Conservation (phyloP, 169 alveolate genomes). For the Cryptosporidium tyzzeri region DNA sequence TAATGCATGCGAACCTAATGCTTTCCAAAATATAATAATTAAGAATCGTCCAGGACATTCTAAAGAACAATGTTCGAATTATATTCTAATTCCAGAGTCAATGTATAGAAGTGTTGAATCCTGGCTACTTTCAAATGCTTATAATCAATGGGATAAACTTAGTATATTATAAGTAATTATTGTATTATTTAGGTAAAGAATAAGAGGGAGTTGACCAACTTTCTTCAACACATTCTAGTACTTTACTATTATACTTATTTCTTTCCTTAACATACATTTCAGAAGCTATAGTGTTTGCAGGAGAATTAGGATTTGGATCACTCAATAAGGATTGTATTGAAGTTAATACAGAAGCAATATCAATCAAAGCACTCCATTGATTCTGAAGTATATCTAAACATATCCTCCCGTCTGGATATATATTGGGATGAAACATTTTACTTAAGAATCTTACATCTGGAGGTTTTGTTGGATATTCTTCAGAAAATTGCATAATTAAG, state of each 20-base stretch:
- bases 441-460: slow-evolving; percentile 87
- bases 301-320: slow-evolving; percentile 97
- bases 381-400: slow-evolving; percentile 94
- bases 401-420: slow-evolving; percentile 94
- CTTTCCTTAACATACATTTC: slow-evolving; percentile 91
- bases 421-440: slow-evolving; percentile 89
- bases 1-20: slow-evolving; percentile 42
- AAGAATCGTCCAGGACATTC: slow-evolving; percentile 5
- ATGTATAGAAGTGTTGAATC: slow-evolving; percentile 70
- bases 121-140: slow-evolving; percentile 70
- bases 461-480: slow-evolving; percentile 89
- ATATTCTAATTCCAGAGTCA: slow-evolving; percentile 60
- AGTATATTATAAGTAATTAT: not conserved
- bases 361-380: slow-evolving; percentile 98
- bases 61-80: slow-evolving; percentile 21
- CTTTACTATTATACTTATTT: slow-evolving; percentile 92
- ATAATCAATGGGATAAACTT: slow-evolving; percentile 65
- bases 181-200: slow-evolving; percentile 3
- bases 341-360: slow-evolving; percentile 95
- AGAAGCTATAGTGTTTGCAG: slow-evolving; percentile 98
- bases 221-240: slow-evolving; percentile 90
- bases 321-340: slow-evolving; percentile 95
- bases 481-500: slow-evolving; percentile 88
- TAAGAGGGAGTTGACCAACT: slow-evolving; percentile 62
- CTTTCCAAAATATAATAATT: slow-evolving; percentile 21